phyloP scores from a whole-genome alignment of 2,329 filamentous ascomycete genomes.

The Phialophora verrucosa region DNA sequence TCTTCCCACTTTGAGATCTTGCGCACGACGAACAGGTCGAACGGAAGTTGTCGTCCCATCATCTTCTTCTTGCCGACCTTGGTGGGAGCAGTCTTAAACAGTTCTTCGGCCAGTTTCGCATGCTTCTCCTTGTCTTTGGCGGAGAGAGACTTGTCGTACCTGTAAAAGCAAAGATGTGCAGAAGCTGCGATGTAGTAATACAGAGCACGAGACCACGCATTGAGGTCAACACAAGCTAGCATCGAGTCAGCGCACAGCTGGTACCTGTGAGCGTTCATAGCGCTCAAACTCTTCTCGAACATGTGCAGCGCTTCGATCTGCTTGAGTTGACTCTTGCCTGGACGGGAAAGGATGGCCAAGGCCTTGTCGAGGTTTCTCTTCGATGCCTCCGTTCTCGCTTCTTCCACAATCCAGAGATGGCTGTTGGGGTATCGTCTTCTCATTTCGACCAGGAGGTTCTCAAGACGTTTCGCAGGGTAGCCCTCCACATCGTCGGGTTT shows the following conservation, averaged over 20 bases:
- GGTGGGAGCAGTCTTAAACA: slow-evolving; percentile 72
- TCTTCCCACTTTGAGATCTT: slow-evolving; percentile 90
- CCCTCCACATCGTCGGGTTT: slow-evolving; percentile 66
- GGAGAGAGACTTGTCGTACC: slow-evolving; percentile 54
- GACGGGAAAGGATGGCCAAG: slow-evolving; percentile 66
- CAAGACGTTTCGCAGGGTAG: slow-evolving; percentile 73
- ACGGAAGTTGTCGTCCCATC: slow-evolving; percentile 85
- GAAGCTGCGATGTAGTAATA: slow-evolving; percentile 88
- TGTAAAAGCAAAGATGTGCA: slow-evolving; percentile 81
- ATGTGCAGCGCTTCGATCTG: slow-evolving; percentile 84
- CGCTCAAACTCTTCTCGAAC: slow-evolving; percentile 81
- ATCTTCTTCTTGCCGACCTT: slow-evolving; percentile 85
- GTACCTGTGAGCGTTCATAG: slow-evolving; percentile 81
- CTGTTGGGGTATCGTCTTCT: slow-evolving; percentile 78
- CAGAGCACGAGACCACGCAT: slow-evolving; percentile 87
- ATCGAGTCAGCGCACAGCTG: slow-evolving; percentile 75
- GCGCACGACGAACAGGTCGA: slow-evolving; percentile 82
- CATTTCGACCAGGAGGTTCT: slow-evolving; percentile 73
- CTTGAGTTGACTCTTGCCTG: slow-evolving; percentile 73
- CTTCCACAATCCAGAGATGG: slow-evolving; percentile 84
- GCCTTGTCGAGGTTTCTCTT: slow-evolving; percentile 71
- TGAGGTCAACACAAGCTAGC: slow-evolving; percentile 71
- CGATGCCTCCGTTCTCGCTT: slow-evolving; percentile 75
- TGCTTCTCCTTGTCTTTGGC: slow-evolving; percentile 58
- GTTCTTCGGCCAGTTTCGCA: slow-evolving; percentile 69